Base-by-base conservation (phyloP, 2,329 filamentous ascomycete species). In the Daldinia sp. region DNA sequence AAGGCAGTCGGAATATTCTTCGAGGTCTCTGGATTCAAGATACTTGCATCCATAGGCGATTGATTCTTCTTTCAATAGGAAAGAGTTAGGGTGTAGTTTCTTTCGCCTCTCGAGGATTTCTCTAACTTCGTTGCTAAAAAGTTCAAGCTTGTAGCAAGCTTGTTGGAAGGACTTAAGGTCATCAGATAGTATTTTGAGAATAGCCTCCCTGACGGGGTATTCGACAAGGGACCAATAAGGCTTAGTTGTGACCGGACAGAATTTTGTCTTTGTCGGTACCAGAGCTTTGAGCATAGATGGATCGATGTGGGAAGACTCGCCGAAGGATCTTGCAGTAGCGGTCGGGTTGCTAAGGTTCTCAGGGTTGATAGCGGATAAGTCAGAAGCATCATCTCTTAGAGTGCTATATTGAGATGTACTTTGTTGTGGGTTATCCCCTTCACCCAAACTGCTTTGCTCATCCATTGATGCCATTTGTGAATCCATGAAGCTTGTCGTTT, bases 1-100 rank as follows among this genome's bases (percentile, higher is more conserved):
- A 3, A 65, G 15, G 9, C 0, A 1, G 12, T 50, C 30, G 0
- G n/a, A 7, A 41, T 58, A 55, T 12, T 37, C 4, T 9, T 20
- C 7, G 4, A 65, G 39, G 6, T 46, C 53, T 2, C 9, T 13
- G 7, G 6, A 41, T 1, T 26, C 5, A 12, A 69, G 58, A 26
- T 39, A 69, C n/a, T 26, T 35, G 12, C 50, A 56, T 41, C 59
- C 67, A n/a, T 63, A 58, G 12, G 4, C n/a, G 20, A 69, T 7
- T 1, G 6, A 12, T 30, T 13, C 44, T 26, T 33, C 18, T 3
- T 26, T 15, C 26, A 51, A 12, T 15, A 3, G 15, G 10, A 37
- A 4, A 15, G n/a, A 44, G 18, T 4, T 4, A 2, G 15, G 23
- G 3, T 20, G 6, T 1, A 33, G 13, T n/a, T 18, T 51, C 4